Conservation (phyloP, 2,329 filamentous ascomycete species). For the Fusarium coicis region DNA sequence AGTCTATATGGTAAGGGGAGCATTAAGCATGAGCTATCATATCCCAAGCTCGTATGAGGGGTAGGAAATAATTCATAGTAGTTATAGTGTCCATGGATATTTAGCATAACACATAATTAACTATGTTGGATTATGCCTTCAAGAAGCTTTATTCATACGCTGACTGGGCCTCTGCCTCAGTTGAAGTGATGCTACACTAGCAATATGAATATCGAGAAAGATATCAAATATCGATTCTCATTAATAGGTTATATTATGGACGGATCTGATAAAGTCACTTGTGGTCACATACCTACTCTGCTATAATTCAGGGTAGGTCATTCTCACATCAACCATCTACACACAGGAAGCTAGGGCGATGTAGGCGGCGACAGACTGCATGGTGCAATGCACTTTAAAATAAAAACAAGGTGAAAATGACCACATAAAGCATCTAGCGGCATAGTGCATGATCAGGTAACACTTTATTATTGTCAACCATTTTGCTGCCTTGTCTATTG, state of each 20-base stretch:
- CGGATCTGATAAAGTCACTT: not conserved
- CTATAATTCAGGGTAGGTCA: not conserved
- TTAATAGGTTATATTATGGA: not conserved
- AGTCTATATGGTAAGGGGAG: not conserved
- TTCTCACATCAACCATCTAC: not conserved
- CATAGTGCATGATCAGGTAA: not conserved
- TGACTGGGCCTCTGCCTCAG: not conserved
- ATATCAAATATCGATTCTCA: not conserved
- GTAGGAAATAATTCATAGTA: too few species aligned
- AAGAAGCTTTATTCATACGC: not conserved
- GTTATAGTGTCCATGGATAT: too few species aligned
- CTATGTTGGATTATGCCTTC: not conserved
- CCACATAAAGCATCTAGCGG: not conserved
- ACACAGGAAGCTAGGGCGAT: not conserved
- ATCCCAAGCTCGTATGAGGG: not conserved
- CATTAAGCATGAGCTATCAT: too few species aligned
- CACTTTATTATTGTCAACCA: not conserved
- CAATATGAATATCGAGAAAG: not conserved
- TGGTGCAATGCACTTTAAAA: not conserved
- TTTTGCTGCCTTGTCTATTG: not conserved
- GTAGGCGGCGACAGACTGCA: not conserved
- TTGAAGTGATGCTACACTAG: not conserved
- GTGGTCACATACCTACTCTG: not conserved
- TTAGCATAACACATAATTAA: too few species aligned
- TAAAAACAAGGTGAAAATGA: not conserved